Conservation (phyloP, 345 rosid genomes). For the Psidium friedrichsthalianum region DNA sequence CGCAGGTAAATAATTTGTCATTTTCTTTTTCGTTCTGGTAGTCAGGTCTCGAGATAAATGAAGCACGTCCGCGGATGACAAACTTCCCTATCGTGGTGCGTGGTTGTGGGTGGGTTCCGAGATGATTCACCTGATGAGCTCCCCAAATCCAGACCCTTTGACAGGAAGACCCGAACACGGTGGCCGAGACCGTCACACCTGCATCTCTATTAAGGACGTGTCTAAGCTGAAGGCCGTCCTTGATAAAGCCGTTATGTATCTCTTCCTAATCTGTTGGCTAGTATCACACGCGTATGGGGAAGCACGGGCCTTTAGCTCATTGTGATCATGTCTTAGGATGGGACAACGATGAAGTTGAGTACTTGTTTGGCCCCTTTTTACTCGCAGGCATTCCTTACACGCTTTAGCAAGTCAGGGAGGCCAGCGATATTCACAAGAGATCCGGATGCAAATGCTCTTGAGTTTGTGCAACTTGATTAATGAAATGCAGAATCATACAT, state of each 20-base stretch:
- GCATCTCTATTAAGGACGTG: conserved; percentile 72
- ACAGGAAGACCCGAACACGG: conserved; percentile 87
- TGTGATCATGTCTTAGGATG: neutral
- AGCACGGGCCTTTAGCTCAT: neutral
- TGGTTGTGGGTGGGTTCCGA: conserved; percentile 98
- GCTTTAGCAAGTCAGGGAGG: conserved; percentile 75
- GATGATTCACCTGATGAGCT: conserved; percentile 99
- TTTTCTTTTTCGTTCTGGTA: neutral
- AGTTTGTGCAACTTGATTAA: conserved; percentile 64
- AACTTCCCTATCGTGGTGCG: conserved; percentile 87
- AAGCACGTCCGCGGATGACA: conserved; percentile 90
- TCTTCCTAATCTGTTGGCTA: neutral
- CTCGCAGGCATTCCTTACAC: conserved; percentile 65
- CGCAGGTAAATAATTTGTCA: neutral
- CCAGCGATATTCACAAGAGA: conserved; percentile 87
- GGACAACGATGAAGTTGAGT: neutral
- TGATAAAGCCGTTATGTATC: conserved; percentile 58
- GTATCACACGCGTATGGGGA: neutral
- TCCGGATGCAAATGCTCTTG: conserved; percentile 93
- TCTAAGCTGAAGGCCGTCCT: conserved; percentile 59
- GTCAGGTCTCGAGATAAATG: conserved; percentile 78
- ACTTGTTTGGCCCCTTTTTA: neutral
- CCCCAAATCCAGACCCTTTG: conserved; percentile 88
- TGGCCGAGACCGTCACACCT: conserved; percentile 88
- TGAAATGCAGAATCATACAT: neutral